Evolutionary conservation across 1,284 basidiomycete genomes (phyloP).

Genomic region (Melanopsichium pennsylvanicum): DNA sequence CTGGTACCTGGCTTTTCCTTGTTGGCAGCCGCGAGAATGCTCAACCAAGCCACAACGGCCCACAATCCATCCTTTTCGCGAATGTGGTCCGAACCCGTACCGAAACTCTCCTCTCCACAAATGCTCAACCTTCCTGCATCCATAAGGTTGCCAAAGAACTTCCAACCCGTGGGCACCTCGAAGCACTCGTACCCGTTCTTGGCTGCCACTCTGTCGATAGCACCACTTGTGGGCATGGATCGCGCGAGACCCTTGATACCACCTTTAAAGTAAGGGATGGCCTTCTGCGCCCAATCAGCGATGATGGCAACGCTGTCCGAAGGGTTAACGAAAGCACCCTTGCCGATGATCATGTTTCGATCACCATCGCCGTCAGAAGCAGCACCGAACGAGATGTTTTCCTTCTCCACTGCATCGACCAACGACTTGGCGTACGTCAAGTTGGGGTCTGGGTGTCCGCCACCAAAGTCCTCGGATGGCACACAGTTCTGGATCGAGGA

Average conservation of each 20-base stretch:
- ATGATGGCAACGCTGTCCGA: constrained; percentile 98
- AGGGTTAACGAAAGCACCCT: constrained; percentile 96
- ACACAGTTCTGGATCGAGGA: constrained; percentile 88
- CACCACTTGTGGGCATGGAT: constrained; percentile 95
- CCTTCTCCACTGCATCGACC: constrained; percentile 87
- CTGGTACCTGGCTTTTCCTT: constrained; percentile 69
- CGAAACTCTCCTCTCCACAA: constrained; percentile 98
- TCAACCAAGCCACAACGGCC: constrained; percentile 96
- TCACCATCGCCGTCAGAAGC: constrained; percentile 98
- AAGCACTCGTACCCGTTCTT: constrained; percentile 92
- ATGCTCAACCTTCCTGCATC: constrained; percentile 96
- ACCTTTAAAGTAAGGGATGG: constrained; percentile 91
- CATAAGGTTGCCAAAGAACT: constrained; percentile 99
- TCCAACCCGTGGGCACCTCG: constrained; percentile 98
- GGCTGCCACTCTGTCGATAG: constrained; percentile 95
- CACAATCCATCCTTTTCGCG: constrained; percentile 99
- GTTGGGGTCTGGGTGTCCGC: constrained; percentile 97
- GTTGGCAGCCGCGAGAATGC: constrained; percentile 93
- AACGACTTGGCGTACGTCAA: constrained; percentile 95
- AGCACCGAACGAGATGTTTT: constrained; percentile 90
- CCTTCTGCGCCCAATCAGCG: constrained; percentile 90
- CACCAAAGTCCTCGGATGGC: constrained; percentile 92
- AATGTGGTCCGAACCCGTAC: constrained; percentile 99
- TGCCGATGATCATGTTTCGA: constrained; percentile 99
- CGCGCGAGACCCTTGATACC: constrained; percentile 95